Conservation (phyloP, 768 basidiomycete genomes). For the Royoungia palumana region DNA sequence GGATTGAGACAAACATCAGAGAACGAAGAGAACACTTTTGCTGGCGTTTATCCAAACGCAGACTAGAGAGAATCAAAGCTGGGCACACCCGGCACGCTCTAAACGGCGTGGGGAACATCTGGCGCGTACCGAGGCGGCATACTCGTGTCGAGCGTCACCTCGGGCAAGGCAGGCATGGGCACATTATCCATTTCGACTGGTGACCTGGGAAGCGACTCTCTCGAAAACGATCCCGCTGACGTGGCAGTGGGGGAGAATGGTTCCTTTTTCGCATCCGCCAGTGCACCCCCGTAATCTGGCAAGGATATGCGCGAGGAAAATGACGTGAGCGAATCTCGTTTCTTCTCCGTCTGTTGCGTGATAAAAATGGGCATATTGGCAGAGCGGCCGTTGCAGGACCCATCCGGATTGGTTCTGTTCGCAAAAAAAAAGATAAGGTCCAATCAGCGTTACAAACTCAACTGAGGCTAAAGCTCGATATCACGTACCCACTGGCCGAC, state of each 20-base stretch:
- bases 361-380: conserved; percentile 44
- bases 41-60: too few species aligned
- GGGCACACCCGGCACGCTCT: neutral
- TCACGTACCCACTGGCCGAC: conserved; percentile 27
- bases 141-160: conserved; percentile 11
- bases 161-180: conserved; percentile 18
- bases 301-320: conserved; percentile 37
- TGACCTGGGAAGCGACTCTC: conserved; percentile 22
- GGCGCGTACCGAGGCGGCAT: conserved; percentile 24
- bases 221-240: conserved; percentile 22
- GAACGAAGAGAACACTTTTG: too few species aligned
- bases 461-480: neutral
- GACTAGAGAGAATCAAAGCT: too few species aligned
- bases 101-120: conserved; percentile 19
- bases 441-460: too few species aligned
- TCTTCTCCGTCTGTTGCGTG: conserved; percentile 42
- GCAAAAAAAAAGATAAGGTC: neutral
- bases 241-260: conserved; percentile 23
- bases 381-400: conserved; percentile 19
- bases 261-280: conserved; percentile 24
- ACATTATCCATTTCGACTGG: conserved; percentile 18
- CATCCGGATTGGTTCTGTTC: conserved; percentile 21
- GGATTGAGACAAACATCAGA: neutral
- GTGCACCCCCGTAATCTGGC: conserved; percentile 37
- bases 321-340: conserved; percentile 48